Percentiles rank a stretch among this genome's conserved stretches.
phyloP scores from a whole-genome alignment of 371 early-diverging fungal species.

The Catenaria anguillulae region DNA sequence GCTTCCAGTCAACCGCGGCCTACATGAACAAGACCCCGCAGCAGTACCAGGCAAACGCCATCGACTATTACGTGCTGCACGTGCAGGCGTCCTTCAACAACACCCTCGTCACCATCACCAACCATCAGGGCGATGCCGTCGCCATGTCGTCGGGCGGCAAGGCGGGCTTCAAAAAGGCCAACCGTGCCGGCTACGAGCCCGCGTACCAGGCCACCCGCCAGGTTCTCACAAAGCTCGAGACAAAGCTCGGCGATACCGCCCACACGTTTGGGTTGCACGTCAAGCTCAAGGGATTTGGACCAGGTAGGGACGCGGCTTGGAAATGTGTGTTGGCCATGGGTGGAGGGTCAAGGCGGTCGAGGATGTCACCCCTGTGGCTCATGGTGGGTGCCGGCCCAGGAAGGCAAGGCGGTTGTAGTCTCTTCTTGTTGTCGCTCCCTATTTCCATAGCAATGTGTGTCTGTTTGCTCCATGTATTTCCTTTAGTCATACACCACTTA shows the following conservation, averaged over 20 bases:
- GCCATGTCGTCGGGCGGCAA: slow-evolving; percentile 63
- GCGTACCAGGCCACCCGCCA: slow-evolving; percentile 80
- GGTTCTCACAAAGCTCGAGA: slow-evolving; percentile 46
- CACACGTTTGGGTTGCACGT: slow-evolving; percentile 52
- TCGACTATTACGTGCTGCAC: slow-evolving; percentile 46
- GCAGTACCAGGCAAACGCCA: no score
- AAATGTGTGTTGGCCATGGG: slow-evolving; percentile 50
- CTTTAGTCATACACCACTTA: no score
- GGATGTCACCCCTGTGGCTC: slow-evolving; percentile 77
- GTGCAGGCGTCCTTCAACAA: slow-evolving; percentile 74
- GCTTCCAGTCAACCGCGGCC: no score
- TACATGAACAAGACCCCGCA: no score
- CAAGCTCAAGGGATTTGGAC: slow-evolving; percentile 76
- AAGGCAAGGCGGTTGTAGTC: slow-evolving; percentile 70
- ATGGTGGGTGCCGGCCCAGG: slow-evolving; percentile 85
- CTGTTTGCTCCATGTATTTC: no score
- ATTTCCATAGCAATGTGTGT: no score
- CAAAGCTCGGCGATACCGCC: slow-evolving; percentile 30
- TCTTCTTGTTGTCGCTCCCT: no score
- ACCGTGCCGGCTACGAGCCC: slow-evolving; percentile 77
- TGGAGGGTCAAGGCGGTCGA: slow-evolving; percentile 64
- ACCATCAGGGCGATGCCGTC: slow-evolving; percentile 50
- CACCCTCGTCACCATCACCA: slow-evolving; percentile 72
- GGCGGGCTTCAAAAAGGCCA: slow-evolving; percentile 75
- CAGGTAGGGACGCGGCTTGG: slow-evolving; percentile 82